Evolutionary conservation across 257 asterid species (phyloP), one percentile per base, ranked within the genome.

Genomic region (Knoxia roxburghii): DNA sequence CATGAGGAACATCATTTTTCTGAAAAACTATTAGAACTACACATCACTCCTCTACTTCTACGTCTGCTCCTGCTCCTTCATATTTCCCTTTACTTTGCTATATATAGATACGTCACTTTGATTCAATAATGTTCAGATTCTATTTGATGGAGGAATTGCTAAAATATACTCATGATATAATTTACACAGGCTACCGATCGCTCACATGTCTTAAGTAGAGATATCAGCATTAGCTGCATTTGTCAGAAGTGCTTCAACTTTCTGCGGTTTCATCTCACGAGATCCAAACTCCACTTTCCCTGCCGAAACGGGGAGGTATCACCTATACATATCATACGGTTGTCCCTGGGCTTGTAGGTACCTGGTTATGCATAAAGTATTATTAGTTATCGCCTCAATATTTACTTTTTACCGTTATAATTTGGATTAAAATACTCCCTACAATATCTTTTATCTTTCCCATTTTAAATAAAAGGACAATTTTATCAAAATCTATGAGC

Each of bases 331-430:
- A 51, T 88, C 97, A 0, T 93, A 88, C 24, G 97, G 95, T 45
- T 93, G 98, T 68, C 98, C 98, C 0, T 93, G 96, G 97, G 98
- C 98, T 32, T 86, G 90, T 39, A 85, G 98, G 80, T 93, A 97
- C 78, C 89, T 93, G 64, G 87, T n/a, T 87, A 9, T 87, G 76
- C 84, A 79, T 89, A 43, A 85, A 85, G 80, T n/a, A n/a, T n/a
- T n/a, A n/a, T n/a, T n/a, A n/a, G n/a, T n/a, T n/a, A n/a, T n/a
- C n/a, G n/a, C n/a, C n/a, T n/a, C n/a, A n/a, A n/a, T n/a, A n/a
- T n/a, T n/a, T n/a, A n/a, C n/a, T n/a, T n/a, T n/a, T n/a, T n/a
- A n/a, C n/a, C n/a, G n/a, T n/a, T n/a, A n/a, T n/a, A n/a, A n/a
- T n/a, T n/a, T n/a, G n/a, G n/a, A n/a, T n/a, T n/a, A n/a, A n/a